Evolutionary conservation across 441 rosid genomes (phyloP).

Genomic region (Arabidopsis hybrid): DNA sequence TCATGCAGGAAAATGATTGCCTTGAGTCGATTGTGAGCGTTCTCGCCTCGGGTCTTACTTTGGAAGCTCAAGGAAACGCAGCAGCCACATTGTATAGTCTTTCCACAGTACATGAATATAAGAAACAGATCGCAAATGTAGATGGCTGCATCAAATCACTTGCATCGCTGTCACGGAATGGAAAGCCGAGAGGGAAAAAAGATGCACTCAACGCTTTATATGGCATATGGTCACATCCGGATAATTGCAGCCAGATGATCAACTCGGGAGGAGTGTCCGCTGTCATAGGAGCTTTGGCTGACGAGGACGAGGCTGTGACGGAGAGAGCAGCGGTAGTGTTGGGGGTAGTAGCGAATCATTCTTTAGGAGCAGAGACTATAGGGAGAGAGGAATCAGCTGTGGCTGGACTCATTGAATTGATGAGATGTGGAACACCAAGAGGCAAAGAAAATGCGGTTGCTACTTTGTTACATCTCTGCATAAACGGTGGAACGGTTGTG

Average conservation of each 20-base stretch:
- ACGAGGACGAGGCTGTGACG: constrained; percentile 66
- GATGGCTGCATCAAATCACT: constrained; percentile 69
- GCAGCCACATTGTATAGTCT: constrained; percentile 80
- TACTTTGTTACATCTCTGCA: constrained; percentile 79
- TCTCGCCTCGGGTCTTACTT: constrained; percentile 65
- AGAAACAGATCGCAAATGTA: constrained; percentile 70
- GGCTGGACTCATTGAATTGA: constrained; percentile 67
- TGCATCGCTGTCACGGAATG: constrained; percentile 57
- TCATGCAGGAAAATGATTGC: constrained; percentile 78
- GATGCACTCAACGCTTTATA: constrained; percentile 79
- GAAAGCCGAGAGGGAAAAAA: constrained; percentile 77
- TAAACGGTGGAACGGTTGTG: constrained; percentile 62
- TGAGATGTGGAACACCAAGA: constrained; percentile 81
- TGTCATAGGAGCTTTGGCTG: constrained; percentile 62
- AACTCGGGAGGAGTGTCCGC: constrained; percentile 72
- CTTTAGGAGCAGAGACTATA: constrained; percentile 67
- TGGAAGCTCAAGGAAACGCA: constrained; percentile 77
- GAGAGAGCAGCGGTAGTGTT: constrained; percentile 80
- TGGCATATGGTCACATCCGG: constrained; percentile 68
- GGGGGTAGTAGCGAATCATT: constrained; percentile 66
- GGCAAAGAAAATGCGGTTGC: constrained; percentile 90
- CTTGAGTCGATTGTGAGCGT: constrained; percentile 67
- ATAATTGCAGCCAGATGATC: constrained; percentile 66
- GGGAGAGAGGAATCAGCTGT: constrained; percentile 70
- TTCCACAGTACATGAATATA: constrained; percentile 71